Conservation (phyloP, 208 protist species). For the Herpetomonas muscarum region DNA sequence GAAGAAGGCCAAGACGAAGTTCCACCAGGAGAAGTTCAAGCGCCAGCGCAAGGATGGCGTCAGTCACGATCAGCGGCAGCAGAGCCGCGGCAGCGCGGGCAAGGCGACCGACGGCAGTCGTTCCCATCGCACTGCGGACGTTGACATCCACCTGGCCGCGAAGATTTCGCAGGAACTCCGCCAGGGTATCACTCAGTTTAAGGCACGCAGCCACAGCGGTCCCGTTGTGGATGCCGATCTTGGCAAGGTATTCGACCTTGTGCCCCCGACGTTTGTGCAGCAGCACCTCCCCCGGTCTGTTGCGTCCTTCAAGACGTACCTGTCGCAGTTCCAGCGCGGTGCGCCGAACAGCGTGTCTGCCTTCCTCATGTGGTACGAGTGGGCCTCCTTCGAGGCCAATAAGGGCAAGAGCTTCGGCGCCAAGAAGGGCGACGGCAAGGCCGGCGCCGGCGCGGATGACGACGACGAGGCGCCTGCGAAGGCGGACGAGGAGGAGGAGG, state of each 20-base stretch:
- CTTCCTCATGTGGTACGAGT: conserved; percentile 83
- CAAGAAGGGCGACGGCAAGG: conserved; percentile 18
- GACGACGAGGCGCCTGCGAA: conserved; percentile 15
- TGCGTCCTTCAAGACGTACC: conserved; percentile 56
- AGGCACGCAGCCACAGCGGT: conserved; percentile 28
- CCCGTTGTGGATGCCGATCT: conserved; percentile 53
- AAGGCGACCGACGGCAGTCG: neutral
- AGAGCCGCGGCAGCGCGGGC: neutral
- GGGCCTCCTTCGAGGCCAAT: conserved; percentile 67
- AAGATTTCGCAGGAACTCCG: conserved; percentile 71
- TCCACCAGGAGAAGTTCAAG: conserved; percentile 51
- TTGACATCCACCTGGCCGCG: conserved; percentile 76
- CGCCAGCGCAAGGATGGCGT: conserved; percentile 21
- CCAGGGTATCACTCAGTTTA: conserved; percentile 61
- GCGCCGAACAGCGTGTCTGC: conserved; percentile 42
- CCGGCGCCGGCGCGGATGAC: neutral
- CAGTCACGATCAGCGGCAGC: neutral
- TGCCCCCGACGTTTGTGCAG: conserved; percentile 66
- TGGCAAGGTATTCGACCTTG: conserved; percentile 62
- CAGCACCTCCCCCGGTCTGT: conserved; percentile 78
- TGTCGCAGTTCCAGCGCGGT: conserved; percentile 66
- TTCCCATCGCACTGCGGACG: conserved; percentile 51
- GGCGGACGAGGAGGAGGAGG: conserved; percentile 7
- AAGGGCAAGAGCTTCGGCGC: conserved; percentile 41
- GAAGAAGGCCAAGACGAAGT: conserved; percentile 60